Percentiles rank a stretch among this genome's conserved stretches.
Conservation (phyloP, 2,329 filamentous ascomycete genomes). For the Fusarium sp. region DNA sequence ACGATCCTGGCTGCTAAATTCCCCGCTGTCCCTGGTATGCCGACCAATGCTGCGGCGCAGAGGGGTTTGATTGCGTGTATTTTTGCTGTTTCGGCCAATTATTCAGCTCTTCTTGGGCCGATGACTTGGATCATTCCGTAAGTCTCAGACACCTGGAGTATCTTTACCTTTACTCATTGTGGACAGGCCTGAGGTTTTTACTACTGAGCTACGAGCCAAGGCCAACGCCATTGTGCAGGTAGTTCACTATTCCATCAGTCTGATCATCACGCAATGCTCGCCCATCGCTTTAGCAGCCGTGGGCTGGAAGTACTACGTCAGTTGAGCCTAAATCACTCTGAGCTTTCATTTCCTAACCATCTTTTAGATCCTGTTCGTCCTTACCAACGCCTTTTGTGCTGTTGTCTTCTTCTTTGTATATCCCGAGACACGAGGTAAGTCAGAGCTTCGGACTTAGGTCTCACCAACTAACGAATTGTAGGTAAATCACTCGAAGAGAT, state of each 20-base stretch:
- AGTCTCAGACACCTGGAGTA: neutral
- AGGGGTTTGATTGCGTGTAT: slow-evolving; percentile 52
- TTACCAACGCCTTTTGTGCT: slow-evolving; percentile 50
- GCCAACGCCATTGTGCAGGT: slow-evolving; percentile 53
- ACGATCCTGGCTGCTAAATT: slow-evolving; percentile 50
- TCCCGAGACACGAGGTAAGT: slow-evolving; percentile 50
- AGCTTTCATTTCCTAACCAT: fast-evolving
- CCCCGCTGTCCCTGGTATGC: slow-evolving; percentile 47
- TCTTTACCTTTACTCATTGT: neutral
- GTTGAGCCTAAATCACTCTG: neutral
- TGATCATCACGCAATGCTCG: slow-evolving; percentile 53
- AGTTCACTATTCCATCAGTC: slow-evolving; percentile 52
- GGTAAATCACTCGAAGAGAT: slow-evolving; percentile 54
- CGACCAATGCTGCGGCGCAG: slow-evolving; percentile 51
- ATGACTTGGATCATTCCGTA: slow-evolving; percentile 56
- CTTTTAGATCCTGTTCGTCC: slow-evolving; percentile 49
- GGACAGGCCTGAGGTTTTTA: slow-evolving; percentile 51
- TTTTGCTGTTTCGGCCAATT: slow-evolving; percentile 46
- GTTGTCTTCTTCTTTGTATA: slow-evolving; percentile 49
- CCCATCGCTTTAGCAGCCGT: slow-evolving; percentile 51
- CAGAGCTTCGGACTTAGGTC: fast-evolving
- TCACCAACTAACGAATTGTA: neutral
- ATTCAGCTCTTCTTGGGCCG: slow-evolving; percentile 51
- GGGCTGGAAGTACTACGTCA: slow-evolving; percentile 54
- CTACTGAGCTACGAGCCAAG: slow-evolving; percentile 52